These are phyloP conservation scores for Chlamydomonas sp. DNA, from an alignment of 139 green algal genomes.

Conservation along the genomic window DNA sequence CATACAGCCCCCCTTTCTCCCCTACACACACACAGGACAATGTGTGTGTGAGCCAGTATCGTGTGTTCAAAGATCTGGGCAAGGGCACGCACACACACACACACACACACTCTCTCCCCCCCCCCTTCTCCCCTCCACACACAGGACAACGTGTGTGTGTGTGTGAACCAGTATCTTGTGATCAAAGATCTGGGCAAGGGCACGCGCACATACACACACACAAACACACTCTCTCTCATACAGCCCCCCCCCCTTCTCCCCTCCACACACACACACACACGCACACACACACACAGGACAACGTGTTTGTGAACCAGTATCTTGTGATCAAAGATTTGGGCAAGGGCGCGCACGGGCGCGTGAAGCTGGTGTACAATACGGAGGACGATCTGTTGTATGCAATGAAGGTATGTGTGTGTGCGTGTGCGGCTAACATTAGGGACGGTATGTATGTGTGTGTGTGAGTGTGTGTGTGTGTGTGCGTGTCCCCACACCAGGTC, in stretches of 20 bases:
- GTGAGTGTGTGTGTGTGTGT: no score
- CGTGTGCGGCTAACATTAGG: no score
- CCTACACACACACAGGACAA: not conserved
- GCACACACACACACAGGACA: slow-evolving; percentile 24
- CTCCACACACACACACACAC: not conserved
- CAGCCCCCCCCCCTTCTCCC: not conserved
- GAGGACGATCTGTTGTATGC: slow-evolving; percentile 64
- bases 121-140: not conserved
- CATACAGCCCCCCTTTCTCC: not conserved
- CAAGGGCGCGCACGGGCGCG: slow-evolving; percentile 54
- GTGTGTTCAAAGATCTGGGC: not conserved
- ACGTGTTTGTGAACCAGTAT: slow-evolving; percentile 77
- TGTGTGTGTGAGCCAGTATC: not conserved
- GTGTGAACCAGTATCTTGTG: not conserved
- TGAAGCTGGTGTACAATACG: slow-evolving; percentile 70
- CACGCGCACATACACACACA: not conserved
- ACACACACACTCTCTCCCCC: not conserved
- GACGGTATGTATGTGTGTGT: no score
- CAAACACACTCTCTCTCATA: not conserved
- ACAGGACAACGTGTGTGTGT: slow-evolving; percentile 10
- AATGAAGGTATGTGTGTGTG: no score
- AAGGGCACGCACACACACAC: not conserved
- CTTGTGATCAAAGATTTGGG: slow-evolving; percentile 72
- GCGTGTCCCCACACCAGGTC: no score
- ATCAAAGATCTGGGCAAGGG: not conserved